A percentile compares a stretch with the other conserved stretches of the same genome.
phyloP scores from a whole-genome alignment of 176 grass and related monocot genomes.

The Tillandsia fasciculata region DNA sequence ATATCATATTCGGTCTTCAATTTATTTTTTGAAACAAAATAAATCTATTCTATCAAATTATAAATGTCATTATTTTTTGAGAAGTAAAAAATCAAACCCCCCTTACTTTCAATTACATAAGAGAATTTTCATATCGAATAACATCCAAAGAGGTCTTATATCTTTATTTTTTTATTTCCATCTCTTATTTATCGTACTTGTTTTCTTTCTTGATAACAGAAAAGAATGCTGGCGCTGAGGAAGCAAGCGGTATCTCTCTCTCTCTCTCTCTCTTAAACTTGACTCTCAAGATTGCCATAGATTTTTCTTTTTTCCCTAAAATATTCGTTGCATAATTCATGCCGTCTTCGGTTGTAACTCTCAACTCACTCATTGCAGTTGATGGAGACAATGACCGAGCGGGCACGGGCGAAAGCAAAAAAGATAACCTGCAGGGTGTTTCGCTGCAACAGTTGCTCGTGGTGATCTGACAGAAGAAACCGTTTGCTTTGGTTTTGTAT shows the following conservation, averaged over 20 bases:
- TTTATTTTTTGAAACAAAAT: too few species aligned
- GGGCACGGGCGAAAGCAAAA: slow-evolving; percentile 27
- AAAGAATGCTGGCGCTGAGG: slow-evolving; percentile 28
- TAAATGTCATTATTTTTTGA: too few species aligned
- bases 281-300: not conserved
- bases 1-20: too few species aligned
- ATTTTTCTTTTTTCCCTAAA: not conserved
- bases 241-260: slow-evolving; percentile 52
- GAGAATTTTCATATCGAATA: too few species aligned
- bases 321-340: not conserved
- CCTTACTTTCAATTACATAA: too few species aligned
- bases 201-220: slow-evolving; percentile 31
- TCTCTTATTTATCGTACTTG: not conserved
- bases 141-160: not conserved
- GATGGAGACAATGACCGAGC: slow-evolving; percentile 35
- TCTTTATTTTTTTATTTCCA: not conserved
- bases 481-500: too few species aligned
- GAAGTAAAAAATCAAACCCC: too few species aligned
- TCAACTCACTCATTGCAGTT: slow-evolving; percentile 26
- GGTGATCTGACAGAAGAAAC: slow-evolving; percentile 12
- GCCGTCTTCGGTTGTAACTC: not conserved
- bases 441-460: slow-evolving; percentile 28
- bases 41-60: too few species aligned
- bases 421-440: slow-evolving; percentile 3
- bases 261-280: not conserved